Base-by-base conservation (phyloP, 2,329 filamentous ascomycete species). In the Cordyceps cicadae region DNA sequence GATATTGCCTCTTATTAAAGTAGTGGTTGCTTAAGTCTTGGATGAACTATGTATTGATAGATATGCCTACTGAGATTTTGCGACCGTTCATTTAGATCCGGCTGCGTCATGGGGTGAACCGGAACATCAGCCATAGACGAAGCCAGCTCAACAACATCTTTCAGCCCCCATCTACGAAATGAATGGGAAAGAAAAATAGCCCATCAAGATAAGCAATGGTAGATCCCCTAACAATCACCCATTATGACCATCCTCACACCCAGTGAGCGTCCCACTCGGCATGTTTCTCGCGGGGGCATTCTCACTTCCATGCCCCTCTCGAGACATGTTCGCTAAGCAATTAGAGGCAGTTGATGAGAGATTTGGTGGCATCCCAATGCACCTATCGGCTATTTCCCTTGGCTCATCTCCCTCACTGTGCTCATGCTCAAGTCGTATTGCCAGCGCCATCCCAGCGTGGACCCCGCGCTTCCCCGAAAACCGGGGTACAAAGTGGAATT, bases 401-500 rank as follows among this genome's bases (percentile, higher is more conserved):
- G 17, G 51, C 29, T 41, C 54, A 17, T 43, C 15, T 21, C 14
- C 5, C 26, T 45, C 24, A 8, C 9, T 29, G 41, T 37, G 24
- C 26, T 45, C 24, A 26, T 37, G 24, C 26, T 45, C 24, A 26
- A 12, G 24, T n/a, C 37, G 24, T 5, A 39, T 34, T 19, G 26
- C 39, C 45, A 21, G 21, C 7, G 26, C 39, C 45, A 21, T 46
- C n/a, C n/a, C 11, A 11, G n/a, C 19, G 43, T 14, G 56, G 56
- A 24, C 56, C 56, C 56, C 56, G 56, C 56, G 56, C 48, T 54
- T 26, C n/a, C 43, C 51, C 52, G 51, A 60, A 54, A 60, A 49
- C 45, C 45, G 51, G 51, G 59, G 45, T 49, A 60, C 32, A 43
- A 26, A 19, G 26, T 45, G 58, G 53, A 52, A 39, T 52, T 41